Percentiles rank a stretch among this genome's conserved stretches.
Conservation (phyloP, 75 land plant species). For the Chamaecyparis obtusa region DNA sequence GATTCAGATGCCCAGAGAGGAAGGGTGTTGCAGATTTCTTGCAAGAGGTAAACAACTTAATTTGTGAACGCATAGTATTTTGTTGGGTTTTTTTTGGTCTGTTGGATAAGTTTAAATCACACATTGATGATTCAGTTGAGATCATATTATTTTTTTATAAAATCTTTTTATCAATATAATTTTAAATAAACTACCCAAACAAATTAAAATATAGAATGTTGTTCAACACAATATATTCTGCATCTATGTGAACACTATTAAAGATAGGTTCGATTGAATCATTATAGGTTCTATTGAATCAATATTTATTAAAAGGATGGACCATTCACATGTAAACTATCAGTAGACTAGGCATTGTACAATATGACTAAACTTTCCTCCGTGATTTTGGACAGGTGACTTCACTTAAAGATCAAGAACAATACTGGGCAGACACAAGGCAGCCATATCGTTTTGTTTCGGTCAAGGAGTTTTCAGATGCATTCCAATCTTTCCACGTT, state of each 20-base stretch:
- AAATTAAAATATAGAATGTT: too few relatives aligned
- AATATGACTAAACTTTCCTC: background rate
- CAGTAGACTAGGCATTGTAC: background rate
- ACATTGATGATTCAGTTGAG: too few relatives aligned
- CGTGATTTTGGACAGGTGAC: constrained; percentile 53
- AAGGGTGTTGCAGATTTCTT: constrained; percentile 87
- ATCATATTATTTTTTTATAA: too few relatives aligned
- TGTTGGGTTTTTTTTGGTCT: too few relatives aligned
- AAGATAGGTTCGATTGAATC: too few relatives aligned
- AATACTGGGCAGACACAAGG: constrained; percentile 67
- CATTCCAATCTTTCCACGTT: constrained; percentile 47
- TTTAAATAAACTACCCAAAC: too few relatives aligned
- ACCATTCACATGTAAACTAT: background rate
- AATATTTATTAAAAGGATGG: too few relatives aligned
- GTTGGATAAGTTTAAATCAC: too few relatives aligned
- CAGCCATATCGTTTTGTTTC: constrained; percentile 65
- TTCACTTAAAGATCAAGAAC: constrained; percentile 93
- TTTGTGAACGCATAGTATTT: background rate
- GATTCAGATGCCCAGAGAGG: constrained; percentile 72
- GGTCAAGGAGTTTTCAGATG: constrained; percentile 61
- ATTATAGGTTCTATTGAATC: too few relatives aligned
- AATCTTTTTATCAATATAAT: too few relatives aligned
- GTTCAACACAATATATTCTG: too few relatives aligned
- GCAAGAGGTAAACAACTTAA: constrained; percentile 60
- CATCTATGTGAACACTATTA: too few relatives aligned